These are phyloP conservation scores for Calycina herbarum DNA, from an alignment of 2,329 filamentous ascomycete genomes.

Conservation along the genomic window DNA sequence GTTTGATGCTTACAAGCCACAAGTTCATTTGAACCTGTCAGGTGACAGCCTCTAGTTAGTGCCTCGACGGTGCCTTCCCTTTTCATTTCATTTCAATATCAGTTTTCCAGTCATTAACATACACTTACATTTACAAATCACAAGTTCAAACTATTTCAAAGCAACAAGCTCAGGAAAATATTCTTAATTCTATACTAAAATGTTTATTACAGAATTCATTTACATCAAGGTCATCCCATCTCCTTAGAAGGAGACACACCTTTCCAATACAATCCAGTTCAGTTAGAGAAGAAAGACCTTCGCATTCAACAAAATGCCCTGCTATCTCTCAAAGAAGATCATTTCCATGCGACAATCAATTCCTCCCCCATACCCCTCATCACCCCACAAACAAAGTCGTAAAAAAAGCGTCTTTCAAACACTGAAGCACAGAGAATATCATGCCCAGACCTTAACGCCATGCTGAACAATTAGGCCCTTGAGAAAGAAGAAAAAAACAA, in stretches of 20 bases:
- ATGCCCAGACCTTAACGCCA: constrained; percentile 11
- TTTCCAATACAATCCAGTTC: background rate
- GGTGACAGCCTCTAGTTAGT: background rate
- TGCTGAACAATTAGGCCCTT: constrained; percentile 9
- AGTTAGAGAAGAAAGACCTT: background rate
- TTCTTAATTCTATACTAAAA: constrained; percentile 11
- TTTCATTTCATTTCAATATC: too few species aligned
- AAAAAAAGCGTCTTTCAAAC: background rate
- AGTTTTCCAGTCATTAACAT: background rate
- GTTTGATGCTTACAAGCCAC: too few species aligned
- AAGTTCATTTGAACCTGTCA: too few species aligned
- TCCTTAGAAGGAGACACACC: background rate
- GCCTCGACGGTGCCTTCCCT: background rate
- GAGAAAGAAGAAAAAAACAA: background rate
- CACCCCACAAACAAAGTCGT: background rate
- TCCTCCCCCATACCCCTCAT: background rate
- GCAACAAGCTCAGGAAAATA: background rate
- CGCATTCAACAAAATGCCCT: background rate
- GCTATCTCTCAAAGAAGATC: background rate
- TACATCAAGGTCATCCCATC: constrained; percentile 4
- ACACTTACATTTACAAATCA: too few species aligned
- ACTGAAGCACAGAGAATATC: background rate
- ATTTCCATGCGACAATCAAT: background rate
- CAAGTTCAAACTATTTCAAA: too few species aligned
- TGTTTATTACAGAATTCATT: constrained; percentile 11